These are phyloP conservation scores for Phytopythium aichiense DNA, from an alignment of 352 stramenopile genomes.

Conservation along the genomic window DNA sequence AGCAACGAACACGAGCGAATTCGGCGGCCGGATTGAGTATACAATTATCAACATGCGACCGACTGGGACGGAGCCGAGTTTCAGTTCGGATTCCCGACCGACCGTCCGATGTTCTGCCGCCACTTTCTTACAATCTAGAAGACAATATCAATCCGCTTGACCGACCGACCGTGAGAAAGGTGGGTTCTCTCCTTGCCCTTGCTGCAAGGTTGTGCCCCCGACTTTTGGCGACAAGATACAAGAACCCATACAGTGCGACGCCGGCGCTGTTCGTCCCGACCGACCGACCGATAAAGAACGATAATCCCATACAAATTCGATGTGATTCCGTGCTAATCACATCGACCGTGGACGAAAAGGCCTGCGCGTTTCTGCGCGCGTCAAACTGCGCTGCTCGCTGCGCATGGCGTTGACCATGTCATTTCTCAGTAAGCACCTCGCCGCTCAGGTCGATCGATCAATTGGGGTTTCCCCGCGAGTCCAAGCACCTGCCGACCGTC, in stretches of 20 bases:
- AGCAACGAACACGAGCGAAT: constrained; percentile 15
- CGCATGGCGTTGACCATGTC: background rate
- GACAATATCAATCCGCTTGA: constrained; percentile 9
- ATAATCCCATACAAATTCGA: constrained; percentile 9
- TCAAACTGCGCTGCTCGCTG: background rate
- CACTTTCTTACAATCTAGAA: constrained; percentile 16
- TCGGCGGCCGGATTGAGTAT: constrained; percentile 18
- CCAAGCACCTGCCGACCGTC: no score
- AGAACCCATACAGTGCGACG: background rate
- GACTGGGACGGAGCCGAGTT: no score
- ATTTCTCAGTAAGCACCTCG: constrained; percentile 25
- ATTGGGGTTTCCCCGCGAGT: no score
- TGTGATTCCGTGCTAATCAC: background rate
- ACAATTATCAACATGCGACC: constrained; percentile 34
- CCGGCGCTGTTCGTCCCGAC: background rate
- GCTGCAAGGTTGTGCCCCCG: constrained; percentile 11
- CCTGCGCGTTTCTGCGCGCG: constrained; percentile 8
- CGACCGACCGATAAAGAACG: constrained; percentile 17
- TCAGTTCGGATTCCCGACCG: background rate
- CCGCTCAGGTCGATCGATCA: constrained; percentile 2
- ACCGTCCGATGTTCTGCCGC: background rate
- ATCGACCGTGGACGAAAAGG: constrained; percentile 4
- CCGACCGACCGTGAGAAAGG: constrained; percentile 10
- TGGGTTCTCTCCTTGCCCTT: constrained; percentile 1
- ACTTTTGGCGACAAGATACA: background rate